Percentiles rank a stretch among this genome's conserved stretches.
These are phyloP conservation scores for Umbellularia californica DNA, from an alignment of 164 flowering plant genomes.

Conservation along the genomic window DNA sequence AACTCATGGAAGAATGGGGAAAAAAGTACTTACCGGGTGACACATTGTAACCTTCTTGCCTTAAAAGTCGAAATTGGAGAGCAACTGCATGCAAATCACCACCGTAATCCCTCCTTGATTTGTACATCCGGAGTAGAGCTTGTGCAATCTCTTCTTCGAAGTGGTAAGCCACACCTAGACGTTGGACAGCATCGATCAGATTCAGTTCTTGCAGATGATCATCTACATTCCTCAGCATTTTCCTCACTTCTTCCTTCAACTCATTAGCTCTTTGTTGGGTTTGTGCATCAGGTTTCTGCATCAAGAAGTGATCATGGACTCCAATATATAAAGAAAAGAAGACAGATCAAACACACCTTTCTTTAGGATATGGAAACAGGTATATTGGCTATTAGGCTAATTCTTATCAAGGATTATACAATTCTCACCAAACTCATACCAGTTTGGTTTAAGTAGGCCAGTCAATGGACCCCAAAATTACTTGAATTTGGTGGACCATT, in stretches of 20 bases:
- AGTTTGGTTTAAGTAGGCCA: too few relatives aligned
- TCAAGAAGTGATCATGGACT: neutral
- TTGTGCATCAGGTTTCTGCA: constrained; percentile 5
- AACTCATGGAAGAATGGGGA: neutral
- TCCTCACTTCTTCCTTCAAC: constrained; percentile 5
- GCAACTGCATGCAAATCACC: constrained; percentile 5
- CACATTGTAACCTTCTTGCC: constrained; percentile 13
- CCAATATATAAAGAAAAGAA: too few relatives aligned
- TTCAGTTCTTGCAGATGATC: neutral
- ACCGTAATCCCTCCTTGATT: neutral
- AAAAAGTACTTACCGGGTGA: neutral
- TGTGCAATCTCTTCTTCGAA: constrained; percentile 9
- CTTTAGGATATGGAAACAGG: too few relatives aligned
- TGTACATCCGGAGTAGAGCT: neutral
- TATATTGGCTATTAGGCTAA: too few relatives aligned
- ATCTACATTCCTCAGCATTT: neutral
- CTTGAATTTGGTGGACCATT: too few relatives aligned
- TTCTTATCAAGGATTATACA: neutral
- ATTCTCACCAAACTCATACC: too few relatives aligned
- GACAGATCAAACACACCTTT: too few relatives aligned
- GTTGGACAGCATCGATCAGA: constrained; percentile 11
- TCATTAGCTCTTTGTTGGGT: neutral
- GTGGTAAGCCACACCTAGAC: constrained; percentile 11
- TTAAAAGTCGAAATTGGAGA: constrained; percentile 9
- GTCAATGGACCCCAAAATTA: too few relatives aligned